A percentile compares a stretch with the other conserved stretches of the same genome.
phyloP scores from a whole-genome alignment of 495 filamentous ascomycete species.

The Staphylotrichum longicolle region DNA sequence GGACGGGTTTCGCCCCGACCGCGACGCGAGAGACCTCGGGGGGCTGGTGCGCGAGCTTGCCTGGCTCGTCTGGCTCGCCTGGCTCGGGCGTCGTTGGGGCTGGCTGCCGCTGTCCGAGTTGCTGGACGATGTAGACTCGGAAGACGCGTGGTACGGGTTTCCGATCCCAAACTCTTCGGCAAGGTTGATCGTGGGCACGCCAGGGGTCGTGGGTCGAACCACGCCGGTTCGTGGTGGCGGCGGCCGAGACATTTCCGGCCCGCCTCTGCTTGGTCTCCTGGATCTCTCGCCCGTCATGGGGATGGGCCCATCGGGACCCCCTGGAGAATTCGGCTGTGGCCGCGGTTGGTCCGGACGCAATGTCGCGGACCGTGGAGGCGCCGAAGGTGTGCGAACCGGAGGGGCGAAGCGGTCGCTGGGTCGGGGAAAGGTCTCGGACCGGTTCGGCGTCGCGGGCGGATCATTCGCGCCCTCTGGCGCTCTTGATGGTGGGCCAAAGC shows the following conservation, averaged over 20 bases:
- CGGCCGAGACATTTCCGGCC: constrained; percentile 47
- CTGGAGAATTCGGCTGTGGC: constrained; percentile 31
- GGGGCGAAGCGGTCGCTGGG: constrained; percentile 37
- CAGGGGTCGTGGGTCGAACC: constrained; percentile 34
- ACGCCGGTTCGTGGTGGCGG: constrained; percentile 50
- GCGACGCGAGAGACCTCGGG: constrained; percentile 45
- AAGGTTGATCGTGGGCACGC: constrained; percentile 47
- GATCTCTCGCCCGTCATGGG: constrained; percentile 30
- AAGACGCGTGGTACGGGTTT: constrained; percentile 60
- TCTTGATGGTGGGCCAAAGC: constrained; percentile 43
- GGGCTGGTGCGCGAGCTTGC: constrained; percentile 72
- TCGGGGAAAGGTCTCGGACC: constrained; percentile 57
- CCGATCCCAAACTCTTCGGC: constrained; percentile 51
- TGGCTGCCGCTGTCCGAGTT: constrained; percentile 57
- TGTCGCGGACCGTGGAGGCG: constrained; percentile 32
- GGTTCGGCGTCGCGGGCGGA: constrained; percentile 41
- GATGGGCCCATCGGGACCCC: constrained; percentile 21
- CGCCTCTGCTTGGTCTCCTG: constrained; percentile 49
- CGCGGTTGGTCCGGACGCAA: constrained; percentile 38
- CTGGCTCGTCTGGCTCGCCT: constrained; percentile 68
- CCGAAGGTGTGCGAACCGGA: constrained; percentile 48
- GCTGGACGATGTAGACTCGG: constrained; percentile 66
- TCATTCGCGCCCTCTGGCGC: constrained; percentile 35
- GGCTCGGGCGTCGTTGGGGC: constrained; percentile 51
- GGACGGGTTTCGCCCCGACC: constrained; percentile 38